Evolutionary conservation across 164 flowering plant genomes (phyloP).

Genomic region (Chimonanthus salicifolius): DNA sequence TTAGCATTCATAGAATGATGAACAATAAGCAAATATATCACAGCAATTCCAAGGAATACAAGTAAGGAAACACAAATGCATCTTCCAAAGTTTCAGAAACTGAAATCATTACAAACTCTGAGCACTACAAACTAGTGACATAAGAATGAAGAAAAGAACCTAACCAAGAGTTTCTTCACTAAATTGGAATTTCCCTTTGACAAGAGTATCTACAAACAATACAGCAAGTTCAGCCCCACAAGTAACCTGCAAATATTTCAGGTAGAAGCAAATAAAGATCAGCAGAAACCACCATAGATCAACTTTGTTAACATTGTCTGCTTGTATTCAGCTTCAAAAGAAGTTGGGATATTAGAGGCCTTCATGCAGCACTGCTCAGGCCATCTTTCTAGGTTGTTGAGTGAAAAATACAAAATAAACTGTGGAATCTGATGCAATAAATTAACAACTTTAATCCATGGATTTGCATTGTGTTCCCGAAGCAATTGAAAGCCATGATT

Average conservation of each 20-base stretch:
- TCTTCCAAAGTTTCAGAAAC: not conserved
- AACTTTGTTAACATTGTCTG: no score
- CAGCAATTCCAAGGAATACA: not conserved
- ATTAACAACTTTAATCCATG: no score
- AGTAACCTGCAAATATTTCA: slow-evolving; percentile 48
- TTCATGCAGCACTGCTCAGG: no score
- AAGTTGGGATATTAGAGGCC: no score
- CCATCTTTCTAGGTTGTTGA: no score
- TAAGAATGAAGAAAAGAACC: slow-evolving; percentile 17
- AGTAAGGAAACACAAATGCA: not conserved
- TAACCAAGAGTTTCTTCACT: slow-evolving; percentile 72
- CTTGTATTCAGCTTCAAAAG: no score
- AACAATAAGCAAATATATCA: not conserved
- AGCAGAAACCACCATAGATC: no score
- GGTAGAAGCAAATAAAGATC: not conserved
- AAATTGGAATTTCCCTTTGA: slow-evolving; percentile 61
- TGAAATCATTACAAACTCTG: not conserved
- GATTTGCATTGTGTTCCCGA: no score
- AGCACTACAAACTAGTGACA: not conserved
- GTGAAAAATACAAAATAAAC: no score
- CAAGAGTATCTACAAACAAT: slow-evolving; percentile 75
- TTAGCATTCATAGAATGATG: not conserved
- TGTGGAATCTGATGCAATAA: no score
- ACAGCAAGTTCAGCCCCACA: slow-evolving; percentile 95
- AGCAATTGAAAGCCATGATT: no score